Evolutionary conservation across 2,329 filamentous ascomycete genomes (phyloP), one percentile per base, ranked within the genome.

Genomic region (Trichophyton rubrum): DNA sequence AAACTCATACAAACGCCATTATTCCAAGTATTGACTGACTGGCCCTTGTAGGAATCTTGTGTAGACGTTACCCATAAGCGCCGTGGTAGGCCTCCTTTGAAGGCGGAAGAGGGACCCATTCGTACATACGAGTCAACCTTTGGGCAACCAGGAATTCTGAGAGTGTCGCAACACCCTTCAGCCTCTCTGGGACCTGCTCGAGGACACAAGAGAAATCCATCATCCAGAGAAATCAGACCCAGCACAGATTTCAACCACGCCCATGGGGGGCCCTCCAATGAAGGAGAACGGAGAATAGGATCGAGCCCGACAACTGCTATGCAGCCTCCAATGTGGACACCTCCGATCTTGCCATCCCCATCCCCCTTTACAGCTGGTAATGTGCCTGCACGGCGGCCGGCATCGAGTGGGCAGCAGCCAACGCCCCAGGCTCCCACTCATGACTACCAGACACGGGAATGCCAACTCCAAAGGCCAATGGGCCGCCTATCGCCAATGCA

Each of bases 41-140:
- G 13, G 24, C 43, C 38, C 17, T 22, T 56, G 59, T 62, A 72
- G 70, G 67, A 66, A 45, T 64, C 69, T 8, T 72, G 70, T 60
- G 60, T 67, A 22, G 71, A 73, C 62, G 71, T 73, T 24, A 70
- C 68, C 56, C 71, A 73, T 62, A 73, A 73, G 62, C 69, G 73
- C 61, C 64, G 72, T 56, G 70, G 70, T 4, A 65, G 70, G 59
- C 70, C 70, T 15, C 68, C 69, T 22, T 63, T 70, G 40, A 68
- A 68, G 40, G 68, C 68, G 27, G 68, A 70, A 24, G 68, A 70
- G 59, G 63, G 63, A 9, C 64, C 63, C 5, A 35, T 66, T 13
- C 59, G 63, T 22, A 17, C 45, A 45, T 65, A 62, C 59, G 64
- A 66, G 17, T 58, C 64, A 20, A 51, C 55, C 15, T 64, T 61